A percentile compares a stretch with the other conserved stretches of the same genome.
Evolutionary conservation across 2,329 filamentous ascomycete genomes (phyloP).

Genomic region (Neurospora sp.): DNA sequence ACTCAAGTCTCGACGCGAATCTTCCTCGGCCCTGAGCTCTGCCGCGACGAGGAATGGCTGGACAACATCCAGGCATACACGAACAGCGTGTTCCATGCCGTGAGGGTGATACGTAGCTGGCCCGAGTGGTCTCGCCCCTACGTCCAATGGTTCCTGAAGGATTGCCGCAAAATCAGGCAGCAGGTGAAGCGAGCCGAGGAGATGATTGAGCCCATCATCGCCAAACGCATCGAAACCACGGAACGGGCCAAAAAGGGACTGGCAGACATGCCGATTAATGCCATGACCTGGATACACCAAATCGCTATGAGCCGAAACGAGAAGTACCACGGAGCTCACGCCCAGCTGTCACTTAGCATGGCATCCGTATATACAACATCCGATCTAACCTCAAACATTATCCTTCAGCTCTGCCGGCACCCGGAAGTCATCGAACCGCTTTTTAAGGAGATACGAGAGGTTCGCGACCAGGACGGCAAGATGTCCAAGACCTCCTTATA

Average conservation of each 20-base stretch:
- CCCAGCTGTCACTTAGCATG: neutral
- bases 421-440: constrained; percentile 1
- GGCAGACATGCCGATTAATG: constrained; percentile 1
- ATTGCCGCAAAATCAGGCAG: constrained; percentile 1
- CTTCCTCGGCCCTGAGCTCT: constrained; percentile 1
- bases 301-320: neutral
- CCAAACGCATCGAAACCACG: neutral
- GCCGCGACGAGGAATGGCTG: neutral
- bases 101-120: constrained; percentile 1
- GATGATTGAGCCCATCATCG: constrained; percentile 1
- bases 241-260: constrained; percentile 1
- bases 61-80: neutral
- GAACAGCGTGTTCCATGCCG: neutral
- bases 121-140: constrained; percentile 1
- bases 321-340: constrained; percentile 1
- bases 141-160: constrained; percentile 1
- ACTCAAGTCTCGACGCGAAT: constrained; percentile 1
- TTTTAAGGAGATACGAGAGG: neutral
- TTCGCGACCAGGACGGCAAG: constrained; percentile 1
- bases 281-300: constrained; percentile 1
- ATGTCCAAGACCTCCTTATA: neutral
- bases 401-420: neutral
- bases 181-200: neutral
- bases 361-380: neutral
- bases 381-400: neutral